phyloP scores from a whole-genome alignment of 257 asterid species.

The Plectranthus barbatus region DNA sequence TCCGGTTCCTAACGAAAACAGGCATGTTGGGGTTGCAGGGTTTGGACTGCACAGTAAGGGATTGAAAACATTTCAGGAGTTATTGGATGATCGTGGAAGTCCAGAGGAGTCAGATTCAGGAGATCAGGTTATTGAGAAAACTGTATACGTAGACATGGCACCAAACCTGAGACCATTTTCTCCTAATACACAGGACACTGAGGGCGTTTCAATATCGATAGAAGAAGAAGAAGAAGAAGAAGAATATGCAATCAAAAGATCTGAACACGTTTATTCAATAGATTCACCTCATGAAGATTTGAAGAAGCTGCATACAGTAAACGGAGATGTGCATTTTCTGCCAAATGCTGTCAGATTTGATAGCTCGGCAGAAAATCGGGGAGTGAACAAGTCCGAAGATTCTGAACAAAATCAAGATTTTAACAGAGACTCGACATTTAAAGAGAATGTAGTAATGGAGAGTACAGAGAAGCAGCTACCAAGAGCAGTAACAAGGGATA shows the following conservation, averaged over 20 bases:
- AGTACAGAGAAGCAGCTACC: slow-evolving; percentile 17
- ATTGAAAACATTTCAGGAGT: slow-evolving; percentile 34
- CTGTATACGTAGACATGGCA: slow-evolving; percentile 49
- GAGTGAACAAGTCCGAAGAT: slow-evolving; percentile 8
- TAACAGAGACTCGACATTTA: background rate
- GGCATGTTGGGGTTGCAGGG: too few relatives aligned
- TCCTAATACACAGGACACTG: slow-evolving; percentile 14
- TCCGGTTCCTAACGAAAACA: too few relatives aligned
- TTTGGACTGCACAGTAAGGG: background rate
- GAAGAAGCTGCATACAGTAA: slow-evolving; percentile 18
- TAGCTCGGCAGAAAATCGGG: slow-evolving; percentile 1
- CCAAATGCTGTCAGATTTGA: slow-evolving; percentile 15
- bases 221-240: slow-evolving; percentile 1
- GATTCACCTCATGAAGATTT: slow-evolving; percentile 26
- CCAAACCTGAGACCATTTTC: slow-evolving; percentile 26
- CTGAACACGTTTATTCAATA: slow-evolving; percentile 13
- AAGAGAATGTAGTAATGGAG: slow-evolving; percentile 8
- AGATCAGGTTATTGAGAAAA: slow-evolving; percentile 49
- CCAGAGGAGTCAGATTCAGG: slow-evolving; percentile 16
- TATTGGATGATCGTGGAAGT: slow-evolving; percentile 32
- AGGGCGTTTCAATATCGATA: slow-evolving; percentile 8
- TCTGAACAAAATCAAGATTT: too few relatives aligned
- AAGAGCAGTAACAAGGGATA: background rate
- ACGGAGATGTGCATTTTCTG: slow-evolving; percentile 9
- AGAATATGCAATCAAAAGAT: slow-evolving; percentile 4